phyloP scores from a whole-genome alignment of 371 early-diverging fungal genomes.

The Mucor mucedo region DNA sequence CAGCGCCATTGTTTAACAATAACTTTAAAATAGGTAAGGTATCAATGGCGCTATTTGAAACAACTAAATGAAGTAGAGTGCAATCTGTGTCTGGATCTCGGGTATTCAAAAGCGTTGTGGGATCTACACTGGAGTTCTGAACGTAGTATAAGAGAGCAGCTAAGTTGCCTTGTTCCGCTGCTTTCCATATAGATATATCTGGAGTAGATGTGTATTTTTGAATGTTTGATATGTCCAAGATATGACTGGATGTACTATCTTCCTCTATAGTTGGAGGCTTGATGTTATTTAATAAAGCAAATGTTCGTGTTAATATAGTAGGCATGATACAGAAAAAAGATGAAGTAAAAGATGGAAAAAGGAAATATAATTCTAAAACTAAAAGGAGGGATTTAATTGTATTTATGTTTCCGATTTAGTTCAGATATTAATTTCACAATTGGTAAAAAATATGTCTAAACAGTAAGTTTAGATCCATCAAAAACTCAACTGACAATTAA shows the following conservation, averaged over 20 bases:
- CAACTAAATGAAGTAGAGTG: constrained; percentile 49
- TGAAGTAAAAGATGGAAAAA: constrained; percentile 6
- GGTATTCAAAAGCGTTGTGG: constrained; percentile 43
- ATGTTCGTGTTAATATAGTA: constrained; percentile 27
- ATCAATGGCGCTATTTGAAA: constrained; percentile 27
- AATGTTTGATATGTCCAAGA: not conserved
- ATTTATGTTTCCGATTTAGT: constrained; percentile 12
- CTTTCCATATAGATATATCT: constrained; percentile 33
- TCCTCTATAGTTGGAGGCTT: constrained; percentile 22
- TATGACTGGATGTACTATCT: not conserved
- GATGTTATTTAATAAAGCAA: constrained; percentile 28
- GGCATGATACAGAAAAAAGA: constrained; percentile 15
- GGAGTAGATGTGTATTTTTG: not conserved
- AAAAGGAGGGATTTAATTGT: no score
- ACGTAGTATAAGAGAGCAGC: constrained; percentile 20
- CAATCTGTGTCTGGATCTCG: constrained; percentile 57
- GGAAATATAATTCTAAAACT: constrained; percentile 3
- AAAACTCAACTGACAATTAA: constrained; percentile 1
- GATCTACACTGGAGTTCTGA: constrained; percentile 13
- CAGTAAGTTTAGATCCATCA: not conserved
- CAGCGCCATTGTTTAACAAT: constrained; percentile 55
- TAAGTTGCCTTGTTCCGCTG: constrained; percentile 30
- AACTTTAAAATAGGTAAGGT: constrained; percentile 12
- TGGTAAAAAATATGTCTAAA: not conserved
- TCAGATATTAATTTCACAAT: not conserved